A percentile compares a stretch with the other conserved stretches of the same genome.
Evolutionary conservation across 177 flowering plant genomes (phyloP).

Genomic region (Vitis hybrid): DNA sequence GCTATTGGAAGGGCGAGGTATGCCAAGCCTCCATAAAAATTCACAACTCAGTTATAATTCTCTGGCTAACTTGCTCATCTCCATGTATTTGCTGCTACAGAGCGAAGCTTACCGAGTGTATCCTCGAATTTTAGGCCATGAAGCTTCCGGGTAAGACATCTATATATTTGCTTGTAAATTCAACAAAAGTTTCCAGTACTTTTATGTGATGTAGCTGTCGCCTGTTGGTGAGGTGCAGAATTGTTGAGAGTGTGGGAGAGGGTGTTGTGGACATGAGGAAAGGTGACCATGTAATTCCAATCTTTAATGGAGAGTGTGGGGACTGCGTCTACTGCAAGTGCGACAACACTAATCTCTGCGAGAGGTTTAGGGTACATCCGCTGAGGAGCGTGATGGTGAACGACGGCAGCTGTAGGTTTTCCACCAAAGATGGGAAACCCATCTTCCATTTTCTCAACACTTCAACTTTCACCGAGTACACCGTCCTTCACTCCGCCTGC

Average conservation of each 20-base stretch:
- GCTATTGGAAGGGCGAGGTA: constrained; percentile 74
- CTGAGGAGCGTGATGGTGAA: constrained; percentile 39
- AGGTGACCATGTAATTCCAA: constrained; percentile 74
- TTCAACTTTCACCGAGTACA: constrained; percentile 75
- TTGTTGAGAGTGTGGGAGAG: constrained; percentile 74
- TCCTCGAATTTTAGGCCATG: constrained; percentile 74
- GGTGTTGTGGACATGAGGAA: constrained; percentile 51
- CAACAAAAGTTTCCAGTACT: background rate
- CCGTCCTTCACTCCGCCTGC: constrained; percentile 67
- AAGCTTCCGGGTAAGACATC: constrained; percentile 59
- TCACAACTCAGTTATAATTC: no score
- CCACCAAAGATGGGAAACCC: constrained; percentile 44
- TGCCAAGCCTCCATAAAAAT: background rate
- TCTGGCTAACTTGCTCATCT: background rate
- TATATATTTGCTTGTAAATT: background rate
- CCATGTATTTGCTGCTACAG: constrained; percentile 18
- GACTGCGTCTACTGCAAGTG: constrained; percentile 53
- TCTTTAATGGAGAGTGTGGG: constrained; percentile 69
- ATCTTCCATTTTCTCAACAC: constrained; percentile 76
- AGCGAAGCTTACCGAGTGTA: constrained; percentile 45
- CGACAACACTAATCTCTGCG: constrained; percentile 53
- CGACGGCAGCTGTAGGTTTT: constrained; percentile 64
- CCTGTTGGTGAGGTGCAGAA: constrained; percentile 18
- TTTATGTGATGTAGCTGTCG: background rate
- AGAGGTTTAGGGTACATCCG: constrained; percentile 54